These are phyloP conservation scores for Leucogyrophana mollusca DNA, from an alignment of 768 basidiomycete genomes.

Conservation along the genomic window DNA sequence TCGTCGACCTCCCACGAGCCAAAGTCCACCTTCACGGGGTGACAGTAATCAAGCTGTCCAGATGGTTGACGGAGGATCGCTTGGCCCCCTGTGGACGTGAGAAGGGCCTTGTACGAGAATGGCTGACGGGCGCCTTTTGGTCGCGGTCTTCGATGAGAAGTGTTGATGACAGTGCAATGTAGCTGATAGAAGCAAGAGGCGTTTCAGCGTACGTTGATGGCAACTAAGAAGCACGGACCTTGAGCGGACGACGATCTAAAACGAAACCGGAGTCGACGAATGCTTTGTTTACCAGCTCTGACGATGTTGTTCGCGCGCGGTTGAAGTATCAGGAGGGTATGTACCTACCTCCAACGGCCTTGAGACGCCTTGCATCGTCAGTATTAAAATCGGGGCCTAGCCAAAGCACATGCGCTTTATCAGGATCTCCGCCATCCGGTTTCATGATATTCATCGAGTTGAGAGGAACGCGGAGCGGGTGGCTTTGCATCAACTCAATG, in stretches of 20 bases:
- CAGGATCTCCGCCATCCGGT: conserved; percentile 32
- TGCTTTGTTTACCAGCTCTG: conserved; percentile 41
- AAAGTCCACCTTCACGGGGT: conserved; percentile 40
- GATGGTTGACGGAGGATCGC: conserved; percentile 4
- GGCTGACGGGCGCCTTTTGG: conserved; percentile 28
- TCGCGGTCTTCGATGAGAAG: conserved; percentile 40
- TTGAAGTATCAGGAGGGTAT: neutral
- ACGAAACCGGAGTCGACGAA: conserved; percentile 45
- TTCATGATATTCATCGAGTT: conserved; percentile 50
- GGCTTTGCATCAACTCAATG: conserved; percentile 34
- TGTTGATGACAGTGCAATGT: conserved; percentile 53
- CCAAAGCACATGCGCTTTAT: conserved; percentile 56
- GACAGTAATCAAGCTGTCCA: conserved; percentile 6
- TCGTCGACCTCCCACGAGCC: conserved; percentile 54
- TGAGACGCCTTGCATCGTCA: conserved; percentile 29
- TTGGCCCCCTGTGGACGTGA: conserved; percentile 25
- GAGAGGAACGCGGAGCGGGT: conserved; percentile 39
- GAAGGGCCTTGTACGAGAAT: conserved; percentile 40
- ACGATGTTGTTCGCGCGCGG: conserved; percentile 5
- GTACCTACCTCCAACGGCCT: conserved; percentile 33
- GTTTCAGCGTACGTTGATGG: neutral
- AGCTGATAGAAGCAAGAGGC: conserved; percentile 26
- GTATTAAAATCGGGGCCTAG: conserved; percentile 42
- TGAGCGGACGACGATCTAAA: conserved; percentile 47
- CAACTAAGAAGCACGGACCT: conserved; percentile 30